Evolutionary conservation across 2,329 filamentous ascomycete genomes (phyloP).

Genomic region (Xylariomycetidae sp.): DNA sequence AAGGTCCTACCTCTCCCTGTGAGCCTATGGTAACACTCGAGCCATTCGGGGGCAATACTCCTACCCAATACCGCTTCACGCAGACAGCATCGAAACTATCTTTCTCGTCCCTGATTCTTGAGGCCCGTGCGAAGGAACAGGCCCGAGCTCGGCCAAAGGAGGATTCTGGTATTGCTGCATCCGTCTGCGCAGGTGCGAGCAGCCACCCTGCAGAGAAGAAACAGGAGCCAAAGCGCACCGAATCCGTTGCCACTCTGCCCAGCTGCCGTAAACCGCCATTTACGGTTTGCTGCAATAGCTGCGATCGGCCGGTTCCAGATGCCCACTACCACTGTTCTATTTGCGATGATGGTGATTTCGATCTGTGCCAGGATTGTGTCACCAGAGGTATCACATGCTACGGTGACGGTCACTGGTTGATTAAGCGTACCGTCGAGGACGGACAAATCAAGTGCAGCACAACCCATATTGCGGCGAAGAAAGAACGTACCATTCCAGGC

Average conservation of each 20-base stretch:
- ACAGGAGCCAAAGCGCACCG: too few relatives aligned
- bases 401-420: slow-evolving; percentile 81
- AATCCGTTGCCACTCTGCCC: background rate
- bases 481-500: slow-evolving; percentile 32
- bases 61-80: slow-evolving; percentile 9
- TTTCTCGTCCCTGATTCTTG: slow-evolving; percentile 8
- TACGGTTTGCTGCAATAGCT: slow-evolving; percentile 92
- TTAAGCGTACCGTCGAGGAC: slow-evolving; percentile 79
- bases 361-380: slow-evolving; percentile 81
- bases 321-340: slow-evolving; percentile 92
- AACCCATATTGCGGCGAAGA: slow-evolving; percentile 72
- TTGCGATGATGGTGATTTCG: slow-evolving; percentile 91
- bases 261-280: slow-evolving; percentile 40
- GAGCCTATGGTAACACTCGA: slow-evolving; percentile 13
- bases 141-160: background rate
- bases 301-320: slow-evolving; percentile 71
- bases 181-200: too few relatives aligned
- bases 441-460: slow-evolving; percentile 79
- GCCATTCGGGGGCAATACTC: slow-evolving; percentile 4
- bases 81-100: slow-evolving; percentile 6
- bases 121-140: slow-evolving; percentile 5
- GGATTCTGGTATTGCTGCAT: too few relatives aligned
- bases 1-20: slow-evolving; percentile 7
- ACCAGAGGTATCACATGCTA: slow-evolving; percentile 71
- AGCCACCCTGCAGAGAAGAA: too few relatives aligned